A percentile compares a stretch with the other conserved stretches of the same genome.
Evolutionary conservation across 1,284 basidiomycete genomes (phyloP).

Genomic region (Malassezia equina): DNA sequence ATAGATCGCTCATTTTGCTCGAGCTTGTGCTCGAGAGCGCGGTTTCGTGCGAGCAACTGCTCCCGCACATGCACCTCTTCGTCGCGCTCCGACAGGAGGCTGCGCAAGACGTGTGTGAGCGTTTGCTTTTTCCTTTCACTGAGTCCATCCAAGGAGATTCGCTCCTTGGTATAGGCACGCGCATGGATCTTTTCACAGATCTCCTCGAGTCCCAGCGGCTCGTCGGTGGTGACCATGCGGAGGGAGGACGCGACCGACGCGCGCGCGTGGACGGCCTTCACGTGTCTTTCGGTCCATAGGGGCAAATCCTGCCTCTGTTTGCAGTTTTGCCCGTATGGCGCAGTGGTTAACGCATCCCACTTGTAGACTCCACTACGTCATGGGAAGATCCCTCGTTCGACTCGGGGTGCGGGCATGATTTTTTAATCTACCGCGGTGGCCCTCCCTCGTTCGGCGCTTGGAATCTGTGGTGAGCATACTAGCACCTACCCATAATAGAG

Average conservation of each 20-base stretch:
- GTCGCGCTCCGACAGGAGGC: constrained; percentile 17
- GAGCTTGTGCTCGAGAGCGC: constrained; percentile 6
- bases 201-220: constrained; percentile 7
- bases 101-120: constrained; percentile 6
- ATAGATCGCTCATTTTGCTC: constrained; percentile 6
- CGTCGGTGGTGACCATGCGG: background rate
- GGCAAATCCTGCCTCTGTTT: background rate
- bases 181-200: constrained; percentile 2
- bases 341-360: constrained; percentile 23
- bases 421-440: background rate
- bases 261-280: background rate
- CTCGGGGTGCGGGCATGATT: constrained; percentile 19
- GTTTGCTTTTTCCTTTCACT: background rate
- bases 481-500: constrained; percentile 10
- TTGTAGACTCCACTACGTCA: constrained; percentile 15
- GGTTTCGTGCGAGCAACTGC: constrained; percentile 14
- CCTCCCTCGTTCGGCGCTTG: background rate
- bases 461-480: constrained; percentile 4
- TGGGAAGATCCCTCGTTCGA: constrained; percentile 23
- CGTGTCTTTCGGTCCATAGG: background rate
- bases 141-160: constrained; percentile 4
- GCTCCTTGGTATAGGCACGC: constrained; percentile 5
- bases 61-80: constrained; percentile 16
- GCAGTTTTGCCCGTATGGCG: constrained; percentile 20
- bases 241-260: background rate